Percentiles rank a stretch among this genome's conserved stretches.
phyloP scores from a whole-genome alignment of 1,139 yeast species.

The Candida sanyaensis region DNA sequence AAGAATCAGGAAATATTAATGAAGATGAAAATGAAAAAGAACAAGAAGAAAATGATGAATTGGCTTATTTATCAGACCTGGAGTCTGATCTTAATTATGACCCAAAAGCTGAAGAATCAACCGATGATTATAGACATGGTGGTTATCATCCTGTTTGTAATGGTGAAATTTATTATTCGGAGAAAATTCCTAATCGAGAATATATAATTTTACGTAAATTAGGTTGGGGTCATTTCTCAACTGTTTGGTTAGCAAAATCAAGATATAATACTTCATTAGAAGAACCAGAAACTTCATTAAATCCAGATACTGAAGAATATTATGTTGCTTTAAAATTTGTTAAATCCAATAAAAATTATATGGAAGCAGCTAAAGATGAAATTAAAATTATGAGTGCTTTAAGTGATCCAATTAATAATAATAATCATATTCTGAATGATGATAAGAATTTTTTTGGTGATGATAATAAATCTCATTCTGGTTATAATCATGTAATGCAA shows the following conservation, averaged over 20 bases:
- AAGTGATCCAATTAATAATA: slow-evolving; percentile 18
- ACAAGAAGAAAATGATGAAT: slow-evolving; percentile 9
- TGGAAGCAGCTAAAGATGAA: slow-evolving; percentile 47
- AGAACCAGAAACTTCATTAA: background rate
- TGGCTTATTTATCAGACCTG: slow-evolving; percentile 14
- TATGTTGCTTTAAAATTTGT: slow-evolving; percentile 48
- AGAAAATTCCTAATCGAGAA: slow-evolving; percentile 21
- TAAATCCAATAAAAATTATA: slow-evolving; percentile 38
- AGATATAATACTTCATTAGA: slow-evolving; percentile 23
- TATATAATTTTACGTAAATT: slow-evolving; percentile 40
- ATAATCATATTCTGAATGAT: slow-evolving; percentile 29
- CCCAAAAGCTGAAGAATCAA: slow-evolving; percentile 41
- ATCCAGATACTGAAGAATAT: slow-evolving; percentile 17
- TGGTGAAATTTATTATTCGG: slow-evolving; percentile 38
- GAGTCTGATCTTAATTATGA: slow-evolving; percentile 31
- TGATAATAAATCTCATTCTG: slow-evolving; percentile 28
- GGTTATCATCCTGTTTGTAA: slow-evolving; percentile 46
- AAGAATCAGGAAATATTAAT: background rate
- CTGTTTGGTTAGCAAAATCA: slow-evolving; percentile 78
- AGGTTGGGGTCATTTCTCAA: slow-evolving; percentile 92
- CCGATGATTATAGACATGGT: slow-evolving; percentile 38
- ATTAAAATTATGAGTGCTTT: slow-evolving; percentile 31
- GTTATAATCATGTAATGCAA: slow-evolving; percentile 42
- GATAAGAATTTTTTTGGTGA: slow-evolving; percentile 16
- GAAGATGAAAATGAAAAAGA: slow-evolving; percentile 1